Conservation (phyloP, 2,329 filamentous ascomycete genomes). For the Fusarium luffae region DNA sequence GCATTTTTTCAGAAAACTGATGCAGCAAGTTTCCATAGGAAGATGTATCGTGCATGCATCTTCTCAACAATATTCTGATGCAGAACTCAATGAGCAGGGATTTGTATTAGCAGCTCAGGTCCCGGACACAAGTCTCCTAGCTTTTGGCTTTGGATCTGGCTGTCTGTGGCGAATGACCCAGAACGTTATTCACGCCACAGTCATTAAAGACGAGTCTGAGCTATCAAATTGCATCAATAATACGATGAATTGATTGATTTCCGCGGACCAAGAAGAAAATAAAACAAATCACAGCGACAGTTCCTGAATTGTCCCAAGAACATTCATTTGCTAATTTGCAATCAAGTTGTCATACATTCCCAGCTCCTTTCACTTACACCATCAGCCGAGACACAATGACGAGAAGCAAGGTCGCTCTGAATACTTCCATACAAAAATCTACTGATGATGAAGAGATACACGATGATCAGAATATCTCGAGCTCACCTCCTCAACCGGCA, state of each 20-base stretch:
- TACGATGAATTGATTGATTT: neutral
- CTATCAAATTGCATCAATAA: neutral
- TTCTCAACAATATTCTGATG: neutral
- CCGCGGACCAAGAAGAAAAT: neutral
- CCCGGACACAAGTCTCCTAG: constrained; percentile 13
- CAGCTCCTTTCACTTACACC: neutral
- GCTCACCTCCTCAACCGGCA: constrained; percentile 43
- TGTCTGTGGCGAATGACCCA: constrained; percentile 27
- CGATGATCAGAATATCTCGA: neutral
- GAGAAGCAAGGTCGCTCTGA: constrained; percentile 1
- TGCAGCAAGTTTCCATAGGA: too few relatives aligned
- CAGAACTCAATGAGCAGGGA: neutral
- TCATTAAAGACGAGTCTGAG: neutral
- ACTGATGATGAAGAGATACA: neutral
- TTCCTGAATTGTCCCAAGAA: neutral
- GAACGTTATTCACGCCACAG: constrained; percentile 7
- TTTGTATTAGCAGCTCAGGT: neutral
- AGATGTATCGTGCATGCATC: neutral
- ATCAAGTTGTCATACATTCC: neutral
- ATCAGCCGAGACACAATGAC: constrained; percentile 12
- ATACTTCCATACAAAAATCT: neutral
- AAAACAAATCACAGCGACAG: neutral
- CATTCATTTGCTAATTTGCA: neutral
- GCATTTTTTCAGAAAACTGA: neutral
- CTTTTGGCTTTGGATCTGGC: neutral